Conservation (phyloP, 176 grass and related monocot genomes). For the Lolium multiflorum region DNA sequence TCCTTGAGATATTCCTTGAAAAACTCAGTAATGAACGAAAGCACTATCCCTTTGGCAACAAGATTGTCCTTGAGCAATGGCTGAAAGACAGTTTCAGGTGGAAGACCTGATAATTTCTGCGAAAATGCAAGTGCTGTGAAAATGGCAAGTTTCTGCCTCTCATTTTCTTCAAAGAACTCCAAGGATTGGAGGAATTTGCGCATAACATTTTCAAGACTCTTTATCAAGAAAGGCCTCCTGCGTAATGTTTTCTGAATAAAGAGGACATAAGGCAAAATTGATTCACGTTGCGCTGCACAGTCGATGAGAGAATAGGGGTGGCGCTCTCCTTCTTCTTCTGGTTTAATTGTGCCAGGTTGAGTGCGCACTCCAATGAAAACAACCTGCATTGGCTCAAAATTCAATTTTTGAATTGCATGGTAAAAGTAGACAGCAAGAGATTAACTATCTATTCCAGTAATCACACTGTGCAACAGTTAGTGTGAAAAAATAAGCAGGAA, state of each 20-base stretch:
- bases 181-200: slow-evolving; percentile 91
- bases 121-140: slow-evolving; percentile 97
- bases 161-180: slow-evolving; percentile 93
- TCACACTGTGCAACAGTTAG: background rate
- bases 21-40: slow-evolving; percentile 90
- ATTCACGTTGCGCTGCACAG: slow-evolving; percentile 73
- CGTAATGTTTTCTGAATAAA: slow-evolving; percentile 95
- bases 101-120: slow-evolving; percentile 93
- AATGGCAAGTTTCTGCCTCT: slow-evolving; percentile 91
- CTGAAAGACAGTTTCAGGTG: slow-evolving; percentile 94
- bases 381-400: slow-evolving; percentile 56
- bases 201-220: slow-evolving; percentile 99
- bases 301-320: slow-evolving; percentile 85
- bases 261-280: slow-evolving; percentile 84
- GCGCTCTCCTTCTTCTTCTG: slow-evolving; percentile 95
- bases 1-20: slow-evolving; percentile 92
- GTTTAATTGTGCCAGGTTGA: slow-evolving; percentile 90
- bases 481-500: background rate
- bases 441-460: background rate
- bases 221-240: slow-evolving; percentile 90
- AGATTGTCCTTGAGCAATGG: slow-evolving; percentile 94
- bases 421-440: background rate
- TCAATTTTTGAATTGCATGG: background rate
- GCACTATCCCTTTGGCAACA: slow-evolving; percentile 95
- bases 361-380: slow-evolving; percentile 90